Evolutionary conservation across 371 early-diverging fungal genomes (phyloP).

Genomic region (Rhizopus arrhizus): DNA sequence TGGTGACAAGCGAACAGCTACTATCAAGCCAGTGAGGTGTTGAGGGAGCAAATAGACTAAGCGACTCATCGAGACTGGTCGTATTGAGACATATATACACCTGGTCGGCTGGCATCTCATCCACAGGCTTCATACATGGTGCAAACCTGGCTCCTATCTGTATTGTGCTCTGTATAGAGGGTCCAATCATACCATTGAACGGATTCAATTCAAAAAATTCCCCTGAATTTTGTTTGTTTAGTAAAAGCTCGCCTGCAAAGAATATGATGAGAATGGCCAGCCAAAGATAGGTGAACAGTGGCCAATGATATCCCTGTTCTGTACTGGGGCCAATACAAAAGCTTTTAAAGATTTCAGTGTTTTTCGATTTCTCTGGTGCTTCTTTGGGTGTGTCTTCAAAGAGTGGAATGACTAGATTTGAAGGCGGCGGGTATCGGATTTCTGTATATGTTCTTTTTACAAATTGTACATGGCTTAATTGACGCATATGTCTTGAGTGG

Average conservation of each 20-base stretch:
- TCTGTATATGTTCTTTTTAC: slow-evolving; percentile 10
- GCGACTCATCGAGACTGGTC: neutral
- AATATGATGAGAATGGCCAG: slow-evolving; percentile 7
- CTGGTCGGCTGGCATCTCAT: slow-evolving; percentile 24
- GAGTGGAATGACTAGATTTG: slow-evolving; percentile 5
- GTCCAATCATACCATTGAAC: slow-evolving; percentile 62
- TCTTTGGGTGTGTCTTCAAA: neutral
- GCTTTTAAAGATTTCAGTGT: neutral
- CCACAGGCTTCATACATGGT: slow-evolving; percentile 57
- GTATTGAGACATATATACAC: slow-evolving; percentile 27
- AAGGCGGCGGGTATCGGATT: slow-evolving; percentile 11
- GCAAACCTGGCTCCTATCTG: slow-evolving; percentile 56
- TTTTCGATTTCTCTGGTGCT: neutral
- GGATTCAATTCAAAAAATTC: slow-evolving; percentile 46
- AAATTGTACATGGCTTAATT: slow-evolving; percentile 27
- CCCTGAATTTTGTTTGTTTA: slow-evolving; percentile 24
- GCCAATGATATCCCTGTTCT: slow-evolving; percentile 18
- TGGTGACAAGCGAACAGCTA: slow-evolving; percentile 43
- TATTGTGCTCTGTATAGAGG: slow-evolving; percentile 50
- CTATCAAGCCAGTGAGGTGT: slow-evolving; percentile 18
- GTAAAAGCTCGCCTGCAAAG: slow-evolving; percentile 27
- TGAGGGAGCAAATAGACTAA: slow-evolving; percentile 23
- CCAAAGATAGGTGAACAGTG: slow-evolving; percentile 23
- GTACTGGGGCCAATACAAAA: slow-evolving; percentile 11
- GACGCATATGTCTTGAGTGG: slow-evolving; percentile 2